phyloP scores from a whole-genome alignment of 768 basidiomycete species.

The Kwoniella botswanensis region DNA sequence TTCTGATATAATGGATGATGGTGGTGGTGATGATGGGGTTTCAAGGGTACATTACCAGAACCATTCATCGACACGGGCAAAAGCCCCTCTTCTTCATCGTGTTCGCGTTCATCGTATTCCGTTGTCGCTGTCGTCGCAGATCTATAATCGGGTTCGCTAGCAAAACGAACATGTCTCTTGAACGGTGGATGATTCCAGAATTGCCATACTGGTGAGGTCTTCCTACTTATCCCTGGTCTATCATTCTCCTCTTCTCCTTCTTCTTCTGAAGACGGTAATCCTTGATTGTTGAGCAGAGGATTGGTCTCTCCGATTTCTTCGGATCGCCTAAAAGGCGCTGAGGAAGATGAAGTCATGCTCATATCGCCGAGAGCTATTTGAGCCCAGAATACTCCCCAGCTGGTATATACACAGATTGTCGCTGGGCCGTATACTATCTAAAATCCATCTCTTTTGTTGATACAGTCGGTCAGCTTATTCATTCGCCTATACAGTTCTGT shows the following conservation, averaged over 20 bases:
- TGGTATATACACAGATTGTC: not conserved
- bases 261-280: not conserved
- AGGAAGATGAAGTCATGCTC: not conserved
- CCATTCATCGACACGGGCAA: constrained; percentile 18
- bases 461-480: not conserved
- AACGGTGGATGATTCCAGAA: constrained; percentile 29
- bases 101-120: constrained; percentile 21
- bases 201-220: constrained; percentile 20
- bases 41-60: not conserved
- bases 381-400: too few species aligned
- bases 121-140: not conserved
- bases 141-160: not conserved
- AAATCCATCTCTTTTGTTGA: not conserved
- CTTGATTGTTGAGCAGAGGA: constrained; percentile 3
- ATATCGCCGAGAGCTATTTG: too few species aligned
- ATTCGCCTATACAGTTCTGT: constrained; percentile 4
- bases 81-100: constrained; percentile 6
- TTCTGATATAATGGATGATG: constrained; percentile 15
- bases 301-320: constrained; percentile 13
- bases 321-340: constrained; percentile 13
- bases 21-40: constrained; percentile 16
- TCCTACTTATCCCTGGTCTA: constrained; percentile 9
- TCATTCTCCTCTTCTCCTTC: constrained; percentile 7
- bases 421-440: not conserved
- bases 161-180: constrained; percentile 13